Evolutionary conservation across 495 filamentous ascomycete species (phyloP), one percentile per base, ranked within the genome.

Genomic region (Articulospora tetracladia): DNA sequence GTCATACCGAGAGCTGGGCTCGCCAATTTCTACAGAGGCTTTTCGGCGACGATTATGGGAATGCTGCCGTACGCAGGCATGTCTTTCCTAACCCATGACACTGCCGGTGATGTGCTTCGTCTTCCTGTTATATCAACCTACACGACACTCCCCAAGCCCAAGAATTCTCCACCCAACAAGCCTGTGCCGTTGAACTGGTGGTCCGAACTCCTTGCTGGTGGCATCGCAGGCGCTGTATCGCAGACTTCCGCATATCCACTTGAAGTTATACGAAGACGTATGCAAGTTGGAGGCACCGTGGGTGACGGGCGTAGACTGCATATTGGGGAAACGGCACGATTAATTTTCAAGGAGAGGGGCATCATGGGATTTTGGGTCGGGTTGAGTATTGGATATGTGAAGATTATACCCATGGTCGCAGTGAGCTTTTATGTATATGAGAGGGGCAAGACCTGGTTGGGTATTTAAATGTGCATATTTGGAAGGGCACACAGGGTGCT

Each of bases 31-130:
- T 98, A 96, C 71, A 87, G 94, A 30, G 94, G 94, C 15, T 98
- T 98, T 70, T 85, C 84, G 0, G 87, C 93, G 0, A 98, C 94
- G 0, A 70, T 98, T 15, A 74, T 90, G 36, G 94, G 94, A 49
- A 98, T 98, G 93, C 70, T 98, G 15, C 94, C 94, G 2, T 98
- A 98, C 66, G 94, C 95, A 15, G 94, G 94, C 52, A 85, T 95
- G 67, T 97, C 93, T n/a, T 98, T 98, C 78, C 83, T 98, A 30
- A 95, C 91, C 0, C 94, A 98, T 72, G 94, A 98, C 69, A 89
- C 89, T 3, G 81, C 83, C 0, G 86, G 90, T 24, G 94, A 98
- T 71, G 69, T 90, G 32, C 80, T 98, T 44, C 90, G 94, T 0
- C 74, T 76, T 32, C 86, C 86, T 0, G 50, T 66, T 1, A 55